Conservation (phyloP, 345 rosid species). For the Linum lewisii region DNA sequence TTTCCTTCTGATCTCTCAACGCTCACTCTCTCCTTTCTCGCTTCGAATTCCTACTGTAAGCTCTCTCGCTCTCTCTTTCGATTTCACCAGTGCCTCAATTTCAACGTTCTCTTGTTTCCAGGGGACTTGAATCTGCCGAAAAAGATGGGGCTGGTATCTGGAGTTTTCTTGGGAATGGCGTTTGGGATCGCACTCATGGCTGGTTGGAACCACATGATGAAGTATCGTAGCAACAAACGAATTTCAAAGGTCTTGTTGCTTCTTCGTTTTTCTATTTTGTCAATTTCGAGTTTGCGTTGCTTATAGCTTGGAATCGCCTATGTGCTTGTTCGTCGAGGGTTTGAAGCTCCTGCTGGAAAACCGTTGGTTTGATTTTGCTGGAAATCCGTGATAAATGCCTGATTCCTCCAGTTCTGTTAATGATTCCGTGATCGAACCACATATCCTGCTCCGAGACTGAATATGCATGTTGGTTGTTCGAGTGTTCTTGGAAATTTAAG, state of each 20-base stretch:
- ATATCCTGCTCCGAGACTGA: no score
- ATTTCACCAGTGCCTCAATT: conserved; percentile 1
- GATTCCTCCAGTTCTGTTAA: no score
- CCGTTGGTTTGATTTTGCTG: no score
- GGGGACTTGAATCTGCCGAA: conserved; percentile 10
- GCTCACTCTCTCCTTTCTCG: background rate
- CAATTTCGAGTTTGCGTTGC: background rate
- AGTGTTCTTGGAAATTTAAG: no score
- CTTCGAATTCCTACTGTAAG: background rate
- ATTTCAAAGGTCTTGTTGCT: conserved; percentile 47
- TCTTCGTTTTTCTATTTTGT: background rate
- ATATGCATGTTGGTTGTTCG: no score
- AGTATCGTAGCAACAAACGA: conserved; percentile 71
- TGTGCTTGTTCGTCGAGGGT: no score
- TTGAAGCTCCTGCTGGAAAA: background rate
- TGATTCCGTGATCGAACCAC: no score
- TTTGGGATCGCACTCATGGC: conserved; percentile 90
- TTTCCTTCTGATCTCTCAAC: background rate
- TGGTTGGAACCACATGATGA: conserved; percentile 92
- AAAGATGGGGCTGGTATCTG: conserved; percentile 89
- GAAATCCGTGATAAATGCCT: no score
- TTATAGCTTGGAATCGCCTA: background rate
- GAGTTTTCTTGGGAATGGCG: conserved; percentile 66
- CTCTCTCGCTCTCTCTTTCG: background rate
- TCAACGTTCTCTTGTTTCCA: conserved; percentile 8